Base-by-base conservation (phyloP, 2,329 filamentous ascomycete genomes). In the Fusarium caatingaense region DNA sequence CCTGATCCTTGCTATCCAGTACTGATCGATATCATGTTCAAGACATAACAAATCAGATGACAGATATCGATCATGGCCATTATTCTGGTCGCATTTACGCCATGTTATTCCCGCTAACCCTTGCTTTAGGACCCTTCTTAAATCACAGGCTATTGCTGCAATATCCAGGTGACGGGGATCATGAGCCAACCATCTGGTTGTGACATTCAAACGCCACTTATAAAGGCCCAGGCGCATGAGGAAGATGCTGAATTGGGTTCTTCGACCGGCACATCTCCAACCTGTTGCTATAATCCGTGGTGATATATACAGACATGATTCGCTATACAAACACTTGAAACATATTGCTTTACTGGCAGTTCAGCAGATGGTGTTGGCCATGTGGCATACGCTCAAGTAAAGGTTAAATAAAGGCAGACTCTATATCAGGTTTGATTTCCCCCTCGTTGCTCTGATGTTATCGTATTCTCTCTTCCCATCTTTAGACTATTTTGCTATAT, bases 41-140 rank as follows among this genome's bases (percentile, higher is more conserved):
- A 34, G 18, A 21, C 34, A 44, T 41, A 50, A 20, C 56, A 57
- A 67, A 68, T 69, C 48, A 67, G 48, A 15, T 54, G 34, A 49
- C 40, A 28, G 21, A 51, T 34, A 32, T 37, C 27, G 23, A 49
- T 25, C 27, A 28, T 15, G 16, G n/a, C 8, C 69, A 40, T 46
- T 21, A 40, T 42, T 45, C 46, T 45, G 32, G 49, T 30, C 21
- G n/a, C 34, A 27, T 23, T 66, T 44, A 54, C 28, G 40, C 41
- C 20, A 59, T 23, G 8, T 23, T 44, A 25, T 51, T 21, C 20
- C 28, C 47, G 28, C 21, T 37, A 5, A 51, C 42, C 50, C 47
- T 54, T 13, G 46, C 28, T 49, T 42, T 5, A n/a, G 25, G 34
- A 45, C 7, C 8, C 25, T 21, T 32, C 42, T 12, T 20, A 34